Evolutionary conservation across 805 yeast species (phyloP).

Genomic region (Wickerhamiella hasegawae): DNA sequence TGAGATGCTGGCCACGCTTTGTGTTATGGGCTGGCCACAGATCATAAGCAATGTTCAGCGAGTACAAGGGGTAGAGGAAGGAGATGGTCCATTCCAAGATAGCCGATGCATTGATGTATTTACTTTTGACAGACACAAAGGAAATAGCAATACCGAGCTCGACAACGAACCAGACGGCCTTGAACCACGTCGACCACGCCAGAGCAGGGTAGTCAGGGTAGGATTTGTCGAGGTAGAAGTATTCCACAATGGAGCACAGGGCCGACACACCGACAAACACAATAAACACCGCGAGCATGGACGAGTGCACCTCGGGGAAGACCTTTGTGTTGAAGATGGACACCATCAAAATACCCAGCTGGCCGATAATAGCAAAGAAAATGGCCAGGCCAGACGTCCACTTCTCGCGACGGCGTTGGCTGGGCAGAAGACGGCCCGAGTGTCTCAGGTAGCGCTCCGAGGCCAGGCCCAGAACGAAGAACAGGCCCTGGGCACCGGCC

Average conservation of each 20-base stretch:
- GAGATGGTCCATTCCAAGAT: constrained; percentile 74
- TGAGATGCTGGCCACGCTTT: constrained; percentile 15
- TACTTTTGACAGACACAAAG: constrained; percentile 28
- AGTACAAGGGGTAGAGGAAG: constrained; percentile 66
- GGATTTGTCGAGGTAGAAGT: constrained; percentile 28
- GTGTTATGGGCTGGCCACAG: constrained; percentile 44
- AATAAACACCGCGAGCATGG: constrained; percentile 63
- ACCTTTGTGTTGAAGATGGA: constrained; percentile 52
- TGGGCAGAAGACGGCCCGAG: constrained; percentile 38
- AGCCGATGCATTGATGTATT: constrained; percentile 34
- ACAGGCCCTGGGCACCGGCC: constrained; percentile 60
- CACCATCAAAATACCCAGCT: constrained; percentile 58
- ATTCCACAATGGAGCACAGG: constrained; percentile 30
- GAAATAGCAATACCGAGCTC: constrained; percentile 56
- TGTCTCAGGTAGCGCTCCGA: constrained; percentile 50
- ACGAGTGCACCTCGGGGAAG: constrained; percentile 35
- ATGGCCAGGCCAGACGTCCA: constrained; percentile 29
- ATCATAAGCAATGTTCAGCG: constrained; percentile 50
- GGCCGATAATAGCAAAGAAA: constrained; percentile 38
- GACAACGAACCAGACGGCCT: constrained; percentile 45
- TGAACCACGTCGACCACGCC: constrained; percentile 30
- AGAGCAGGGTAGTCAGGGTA: constrained; percentile 21
- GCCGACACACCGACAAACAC: constrained; percentile 43
- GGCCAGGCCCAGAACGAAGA: constrained; percentile 46
- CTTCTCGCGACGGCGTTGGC: constrained; percentile 29